Conservation (phyloP, 75 land plant species). For the Sequoiadendron giganteum region DNA sequence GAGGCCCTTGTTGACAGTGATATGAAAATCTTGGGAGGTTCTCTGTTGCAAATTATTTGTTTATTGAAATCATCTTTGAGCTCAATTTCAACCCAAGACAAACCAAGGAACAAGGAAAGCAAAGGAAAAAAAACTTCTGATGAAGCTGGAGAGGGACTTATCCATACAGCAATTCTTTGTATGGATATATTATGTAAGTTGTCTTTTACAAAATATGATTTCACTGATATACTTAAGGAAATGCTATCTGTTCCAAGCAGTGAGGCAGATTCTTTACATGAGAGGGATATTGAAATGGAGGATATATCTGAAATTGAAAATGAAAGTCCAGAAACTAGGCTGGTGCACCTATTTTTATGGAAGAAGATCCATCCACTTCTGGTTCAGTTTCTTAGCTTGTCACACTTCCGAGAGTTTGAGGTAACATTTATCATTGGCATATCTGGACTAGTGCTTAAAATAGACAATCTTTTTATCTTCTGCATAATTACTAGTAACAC, state of each 20-base stretch:
- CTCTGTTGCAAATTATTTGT: conserved; percentile 47
- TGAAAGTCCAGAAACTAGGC: conserved; percentile 10
- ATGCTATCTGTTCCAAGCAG: conserved; percentile 16
- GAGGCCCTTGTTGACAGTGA: conserved; percentile 44
- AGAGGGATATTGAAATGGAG: conserved; percentile 10
- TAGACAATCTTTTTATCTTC: background rate
- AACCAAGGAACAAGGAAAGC: conserved; percentile 41
- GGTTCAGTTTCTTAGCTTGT: conserved; percentile 47
- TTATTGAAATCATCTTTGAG: conserved; percentile 25
- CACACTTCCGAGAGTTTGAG: conserved; percentile 63
- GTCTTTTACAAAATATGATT: conserved; percentile 14
- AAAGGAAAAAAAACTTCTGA: conserved; percentile 49
- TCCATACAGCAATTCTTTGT: conserved; percentile 52
- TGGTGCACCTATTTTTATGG: conserved; percentile 39
- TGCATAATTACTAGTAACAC: background rate
- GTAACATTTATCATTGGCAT: conserved; percentile 28
- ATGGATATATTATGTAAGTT: conserved; percentile 56
- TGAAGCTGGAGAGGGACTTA: conserved; percentile 43
- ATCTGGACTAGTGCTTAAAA: background rate
- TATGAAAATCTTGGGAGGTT: conserved; percentile 53
- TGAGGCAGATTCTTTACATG: conserved; percentile 9
- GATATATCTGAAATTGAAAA: conserved; percentile 12
- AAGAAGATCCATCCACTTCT: conserved; percentile 51
- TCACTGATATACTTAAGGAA: conserved; percentile 39
- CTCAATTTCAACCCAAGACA: conserved; percentile 13